A percentile compares a stretch with the other conserved stretches of the same genome.
Conservation (phyloP, 1,284 basidiomycete genomes). For the Ceratobasidium sp. region DNA sequence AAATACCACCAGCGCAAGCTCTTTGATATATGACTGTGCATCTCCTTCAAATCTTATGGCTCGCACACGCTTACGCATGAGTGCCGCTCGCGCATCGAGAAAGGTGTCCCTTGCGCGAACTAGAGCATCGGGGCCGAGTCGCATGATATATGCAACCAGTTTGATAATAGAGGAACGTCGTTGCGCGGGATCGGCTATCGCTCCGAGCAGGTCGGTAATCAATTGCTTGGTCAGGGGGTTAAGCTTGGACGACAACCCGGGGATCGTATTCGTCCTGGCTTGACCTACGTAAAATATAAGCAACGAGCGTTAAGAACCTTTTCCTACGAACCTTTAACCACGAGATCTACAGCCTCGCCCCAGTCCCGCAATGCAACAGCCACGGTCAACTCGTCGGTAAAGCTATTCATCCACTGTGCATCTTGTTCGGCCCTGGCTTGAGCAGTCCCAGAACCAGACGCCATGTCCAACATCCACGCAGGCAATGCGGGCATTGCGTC, state of each 20-base stretch:
- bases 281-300: constrained; percentile 63
- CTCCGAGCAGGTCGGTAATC: constrained; percentile 76
- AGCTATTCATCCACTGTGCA: constrained; percentile 87
- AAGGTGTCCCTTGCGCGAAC: constrained; percentile 87
- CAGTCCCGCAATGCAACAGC: constrained; percentile 91
- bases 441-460: constrained; percentile 67
- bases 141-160: constrained; percentile 78
- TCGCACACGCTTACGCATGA: constrained; percentile 81
- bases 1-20: constrained; percentile 86
- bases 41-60: constrained; percentile 93
- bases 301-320: constrained; percentile 45
- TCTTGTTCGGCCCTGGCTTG: constrained; percentile 83
- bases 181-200: constrained; percentile 79
- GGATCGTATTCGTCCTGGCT: constrained; percentile 69
- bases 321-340: constrained; percentile 76
- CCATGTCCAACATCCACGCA: constrained; percentile 78
- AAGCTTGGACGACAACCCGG: constrained; percentile 70
- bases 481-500: constrained; percentile 63
- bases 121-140: constrained; percentile 73
- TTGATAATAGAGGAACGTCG: constrained; percentile 81
- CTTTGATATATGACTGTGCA: constrained; percentile 81
- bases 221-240: constrained; percentile 77
- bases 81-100: constrained; percentile 79
- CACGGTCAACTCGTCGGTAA: constrained; percentile 91
- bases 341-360: constrained; percentile 84